These are phyloP conservation scores for Acacia confusa DNA, from an alignment of 306 rosid genomes.

Conservation along the genomic window DNA sequence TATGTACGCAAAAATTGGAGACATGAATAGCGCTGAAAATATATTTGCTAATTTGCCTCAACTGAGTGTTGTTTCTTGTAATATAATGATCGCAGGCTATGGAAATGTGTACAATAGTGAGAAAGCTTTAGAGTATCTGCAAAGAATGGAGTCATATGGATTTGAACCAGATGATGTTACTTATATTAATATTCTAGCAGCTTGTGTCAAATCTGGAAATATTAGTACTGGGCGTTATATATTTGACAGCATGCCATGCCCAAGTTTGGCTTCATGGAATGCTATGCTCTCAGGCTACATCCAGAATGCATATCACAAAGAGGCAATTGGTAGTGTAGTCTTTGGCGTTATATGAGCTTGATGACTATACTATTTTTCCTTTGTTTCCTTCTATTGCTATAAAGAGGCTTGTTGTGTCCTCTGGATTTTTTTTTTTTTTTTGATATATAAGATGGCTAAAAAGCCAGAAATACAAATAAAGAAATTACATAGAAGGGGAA, in stretches of 20 bases:
- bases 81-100: slow-evolving; percentile 72
- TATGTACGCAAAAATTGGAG: slow-evolving; percentile 65
- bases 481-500: no score
- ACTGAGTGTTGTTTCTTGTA: slow-evolving; percentile 68
- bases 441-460: no score
- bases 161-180: slow-evolving; percentile 76
- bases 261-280: slow-evolving; percentile 76
- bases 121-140: slow-evolving; percentile 54
- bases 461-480: no score
- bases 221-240: slow-evolving; percentile 56
- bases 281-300: slow-evolving; percentile 69
- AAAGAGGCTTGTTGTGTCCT: no score
- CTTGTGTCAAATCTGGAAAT: slow-evolving; percentile 70
- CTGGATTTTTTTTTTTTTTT: no score
- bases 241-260: slow-evolving; percentile 62
- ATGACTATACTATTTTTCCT: no score
- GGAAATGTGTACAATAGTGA: slow-evolving; percentile 51
- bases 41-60: slow-evolving; percentile 47
- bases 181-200: slow-evolving; percentile 62
- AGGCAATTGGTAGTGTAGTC: no score
- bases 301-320: slow-evolving; percentile 54
- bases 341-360: no score
- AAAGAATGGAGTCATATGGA: slow-evolving; percentile 50
- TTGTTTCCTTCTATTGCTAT: no score
- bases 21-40: slow-evolving; percentile 62